Percentiles rank a stretch among this genome's conserved stretches.
Evolutionary conservation across 495 filamentous ascomycete genomes (phyloP).

Genomic region (Trichoderma gamsii): DNA sequence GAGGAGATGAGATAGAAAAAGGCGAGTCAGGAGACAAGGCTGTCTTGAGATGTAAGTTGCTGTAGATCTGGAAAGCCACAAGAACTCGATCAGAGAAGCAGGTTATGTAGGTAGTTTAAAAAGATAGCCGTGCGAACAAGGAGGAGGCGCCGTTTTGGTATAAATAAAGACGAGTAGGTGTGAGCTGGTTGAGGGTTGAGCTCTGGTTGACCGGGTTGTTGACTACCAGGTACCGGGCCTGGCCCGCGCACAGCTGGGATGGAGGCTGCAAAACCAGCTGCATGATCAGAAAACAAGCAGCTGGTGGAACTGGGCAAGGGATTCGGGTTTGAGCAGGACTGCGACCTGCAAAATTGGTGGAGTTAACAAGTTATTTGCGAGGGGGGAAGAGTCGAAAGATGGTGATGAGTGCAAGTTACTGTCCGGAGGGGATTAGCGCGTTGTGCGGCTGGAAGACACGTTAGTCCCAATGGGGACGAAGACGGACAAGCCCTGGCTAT

Average conservation of each 20-base stretch:
- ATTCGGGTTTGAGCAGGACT: constrained; percentile 9
- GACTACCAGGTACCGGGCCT: not conserved
- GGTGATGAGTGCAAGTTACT: not conserved
- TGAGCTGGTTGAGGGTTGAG: too few relatives aligned
- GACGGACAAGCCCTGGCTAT: not conserved
- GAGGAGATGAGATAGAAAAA: not conserved
- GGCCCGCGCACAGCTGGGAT: not conserved
- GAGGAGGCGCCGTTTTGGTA: not conserved
- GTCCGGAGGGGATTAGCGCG: not conserved
- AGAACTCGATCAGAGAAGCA: too few relatives aligned
- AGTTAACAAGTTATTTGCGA: constrained; percentile 6
- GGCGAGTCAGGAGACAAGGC: constrained; percentile 12
- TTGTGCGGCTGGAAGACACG: too few relatives aligned
- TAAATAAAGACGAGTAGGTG: not conserved
- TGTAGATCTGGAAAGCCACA: not conserved
- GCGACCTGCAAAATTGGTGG: not conserved
- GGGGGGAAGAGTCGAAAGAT: not conserved
- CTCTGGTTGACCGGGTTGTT: too few relatives aligned
- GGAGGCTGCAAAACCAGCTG: not conserved
- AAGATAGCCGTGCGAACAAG: not conserved
- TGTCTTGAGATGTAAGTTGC: not conserved
- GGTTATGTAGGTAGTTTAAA: not conserved
- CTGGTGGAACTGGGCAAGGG: not conserved
- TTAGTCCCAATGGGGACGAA: not conserved
- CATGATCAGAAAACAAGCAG: not conserved